Evolutionary conservation across 202 grass and related monocot species (phyloP), one percentile per base, ranked within the genome.

Genomic region (Elaeis oleifera): DNA sequence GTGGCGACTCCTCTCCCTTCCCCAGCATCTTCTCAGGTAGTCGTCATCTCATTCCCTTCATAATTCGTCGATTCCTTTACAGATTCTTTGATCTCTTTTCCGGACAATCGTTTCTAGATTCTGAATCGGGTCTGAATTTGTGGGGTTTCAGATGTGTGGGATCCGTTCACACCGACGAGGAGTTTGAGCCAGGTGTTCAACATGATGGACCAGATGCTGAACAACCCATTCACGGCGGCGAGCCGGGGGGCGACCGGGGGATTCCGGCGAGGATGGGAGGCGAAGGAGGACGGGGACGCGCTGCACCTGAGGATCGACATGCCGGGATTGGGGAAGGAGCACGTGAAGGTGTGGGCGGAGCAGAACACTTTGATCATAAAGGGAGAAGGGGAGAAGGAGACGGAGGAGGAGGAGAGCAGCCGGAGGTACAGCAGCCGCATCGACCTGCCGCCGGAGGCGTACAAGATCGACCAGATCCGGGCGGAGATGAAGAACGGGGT

Each of bases 401-500:
- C 56, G 4, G 68, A 23, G 18, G 78, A 79, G 56, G 58, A 6
- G 16, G 16, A 23, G 23, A 9, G 24, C 8, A 18, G 31, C 0
- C 60, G 65, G 19, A 85, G 74, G 63, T 90, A 88, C 67, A 67
- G 76, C 27, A 68, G 80, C 53, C 80, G 81, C 24, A 71, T 96
- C 59, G 83, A 88, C 18, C 78, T 96, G 27, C 59, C 87, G 21
- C 31, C 78, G 1, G 87, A 88, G 20, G 71, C 76, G 44, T 87
- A 75, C 70, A 77, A 11, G 72, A 73, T 90, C 78, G 90, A 95
- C 74, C 66, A 87, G 80, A 90, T 95, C 74, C 79, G 79, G 66
- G 90, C 83, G 6, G 90, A 90, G 75, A 90, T 95, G 83, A 95
- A 85, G 80, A 95, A 95, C 51, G 90, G 83, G 25, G 80, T 95